Evolutionary conservation across 495 filamentous ascomycete genomes (phyloP), one percentile per base, ranked within the genome.

Genomic region (Annulohypoxylon bovei): DNA sequence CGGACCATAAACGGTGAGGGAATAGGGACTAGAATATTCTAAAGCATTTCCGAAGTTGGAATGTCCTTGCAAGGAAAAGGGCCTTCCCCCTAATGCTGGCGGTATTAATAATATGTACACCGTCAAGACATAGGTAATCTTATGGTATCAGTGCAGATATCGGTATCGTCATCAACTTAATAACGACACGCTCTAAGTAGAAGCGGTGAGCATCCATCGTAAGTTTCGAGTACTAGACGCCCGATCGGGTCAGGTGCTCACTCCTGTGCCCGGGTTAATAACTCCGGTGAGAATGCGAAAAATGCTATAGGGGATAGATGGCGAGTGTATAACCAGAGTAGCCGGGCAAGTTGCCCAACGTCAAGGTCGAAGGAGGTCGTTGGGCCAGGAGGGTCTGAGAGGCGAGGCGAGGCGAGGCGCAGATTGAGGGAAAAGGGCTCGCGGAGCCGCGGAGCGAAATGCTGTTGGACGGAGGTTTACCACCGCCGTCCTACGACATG

Each of bases 41-140:
- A 69, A 73, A 70, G 62, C 71, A 62, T 69, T 73, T 73, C 71
- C 60, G 18, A 62, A 70, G 52, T 63, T 53, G 71, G 71, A 73
- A 68, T 68, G 61, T 65, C 49, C 37, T 68, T 37, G 57, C 56
- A 60, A 44, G 3, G 27, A 9, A 12, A 44, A 60, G 14, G 52
- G 8, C 6, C 46, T 44, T 28, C 18, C 37, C 44, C 54, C 39
- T 63, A 32, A 42, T 42, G 55, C 18, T 40, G 46, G 56, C 35
- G 46, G 27, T 67, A 63, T 63, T 63, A 57, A 50, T 52, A 58
- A 68, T 68, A n/a, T n/a, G n/a, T n/a, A 58, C 59, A 55, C 27
- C 30, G 53, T 64, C 18, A 42, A 63, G 53, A n/a, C n/a, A n/a
- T n/a, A n/a, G 32, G 58, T 65, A 68, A 67, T 72, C 46, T 22